Evolutionary conservation across 495 filamentous ascomycete species (phyloP), one percentile per base, ranked within the genome.

Genomic region (Arthonia radiata): DNA sequence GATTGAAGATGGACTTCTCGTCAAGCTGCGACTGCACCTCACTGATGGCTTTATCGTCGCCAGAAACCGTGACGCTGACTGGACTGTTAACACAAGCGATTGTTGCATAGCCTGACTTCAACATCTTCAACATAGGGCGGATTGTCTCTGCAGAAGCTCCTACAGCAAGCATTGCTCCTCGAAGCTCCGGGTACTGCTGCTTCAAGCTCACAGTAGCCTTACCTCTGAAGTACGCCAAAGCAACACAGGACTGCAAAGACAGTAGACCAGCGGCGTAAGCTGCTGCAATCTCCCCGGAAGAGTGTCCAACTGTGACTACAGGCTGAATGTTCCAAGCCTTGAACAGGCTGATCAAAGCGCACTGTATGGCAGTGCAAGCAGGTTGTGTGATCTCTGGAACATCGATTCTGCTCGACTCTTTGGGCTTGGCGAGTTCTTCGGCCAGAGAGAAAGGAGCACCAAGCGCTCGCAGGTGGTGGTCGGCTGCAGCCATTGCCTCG

Each of bases 301-400:
- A 54, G 23, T 56, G 52, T 5, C 52, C 52, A 15, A 52, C 34
- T n/a, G n/a, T n/a, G n/a, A n/a, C n/a, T n/a, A n/a, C n/a, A n/a
- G n/a, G n/a, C n/a, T n/a, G n/a, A n/a, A n/a, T n/a, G n/a, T n/a
- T n/a, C n/a, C n/a, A n/a, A n/a, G n/a, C n/a, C n/a, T n/a, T n/a
- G n/a, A n/a, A n/a, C n/a, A n/a, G n/a, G n/a, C n/a, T n/a, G n/a
- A n/a, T n/a, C n/a, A n/a, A n/a, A n/a, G n/a, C n/a, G n/a, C n/a
- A n/a, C n/a, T n/a, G n/a, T n/a, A n/a, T n/a, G n/a, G n/a, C n/a
- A n/a, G n/a, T n/a, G n/a, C n/a, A n/a, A n/a, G n/a, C n/a, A n/a
- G n/a, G n/a, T n/a, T n/a, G n/a, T n/a, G n/a, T n/a, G n/a, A 15
- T 27, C 3, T 10, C 10, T 16, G 11, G 3, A 25, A 29, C 27